Evolutionary conservation across 192 early-diverging fungal genomes (phyloP), one percentile per base, ranked within the genome.

Genomic region (Umbelopsis sp.): DNA sequence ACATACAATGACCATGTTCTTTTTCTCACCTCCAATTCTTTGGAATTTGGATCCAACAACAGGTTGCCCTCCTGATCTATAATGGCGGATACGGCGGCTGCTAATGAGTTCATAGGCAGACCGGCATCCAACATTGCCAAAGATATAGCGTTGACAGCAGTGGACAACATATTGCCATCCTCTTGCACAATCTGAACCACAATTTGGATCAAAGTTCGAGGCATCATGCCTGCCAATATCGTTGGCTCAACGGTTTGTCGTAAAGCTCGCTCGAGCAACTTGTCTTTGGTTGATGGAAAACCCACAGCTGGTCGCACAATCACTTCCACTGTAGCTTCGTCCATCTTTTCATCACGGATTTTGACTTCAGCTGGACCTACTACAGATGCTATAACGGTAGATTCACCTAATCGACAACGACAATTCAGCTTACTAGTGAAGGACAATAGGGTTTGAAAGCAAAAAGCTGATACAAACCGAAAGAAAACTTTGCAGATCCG

Each of bases 111-210:
- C 66, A 98, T 74, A 9, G 95, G 91, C 13, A 98, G 84, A 16
- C 93, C 96, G 10, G 96, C 94, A 76, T 99, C 95, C 50, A 98
- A 70, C 23, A 99, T 84, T 2, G 95, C 95, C 71, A 98, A 55
- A 2, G 89, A 82, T 0, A 89, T 83, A 3, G 95, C 95, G 76
- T 98, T 98, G 47, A 97, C 86, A 4, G 91, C 89, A 6, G 90
- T 83, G 11, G 95, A 80, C 15, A 93, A 70, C 33, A 88, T 86
- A 89, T 92, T 85, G 70, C 97, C 97, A 76, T 97, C 96, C 68
- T 91, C 91, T 51, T 89, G 84, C 69, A 90, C 83, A 8, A 92
- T 88, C 76, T 99, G 97, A 21, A 93, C 69, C 10, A 92, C 94
- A 66, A 99, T 91, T 71, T 92, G 90, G 16, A 99, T 86, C 45